A percentile compares a stretch with the other conserved stretches of the same genome.
These are phyloP conservation scores for Lathyrus tuberosus DNA, from an alignment of 306 rosid genomes.

Conservation along the genomic window DNA sequence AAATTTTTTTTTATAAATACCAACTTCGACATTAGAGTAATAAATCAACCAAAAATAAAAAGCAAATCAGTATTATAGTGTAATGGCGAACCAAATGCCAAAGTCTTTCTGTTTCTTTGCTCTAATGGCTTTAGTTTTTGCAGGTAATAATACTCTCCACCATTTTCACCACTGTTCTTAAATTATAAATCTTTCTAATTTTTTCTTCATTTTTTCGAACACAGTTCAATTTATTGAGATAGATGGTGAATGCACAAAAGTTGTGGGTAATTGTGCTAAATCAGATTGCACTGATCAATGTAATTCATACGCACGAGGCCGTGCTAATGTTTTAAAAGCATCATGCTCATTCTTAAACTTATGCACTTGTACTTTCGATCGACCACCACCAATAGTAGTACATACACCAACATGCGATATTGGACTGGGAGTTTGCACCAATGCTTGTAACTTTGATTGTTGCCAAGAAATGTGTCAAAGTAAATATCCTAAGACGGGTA, in stretches of 20 bases:
- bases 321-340: neutral
- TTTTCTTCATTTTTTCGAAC: neutral
- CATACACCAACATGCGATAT: neutral
- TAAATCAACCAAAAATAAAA: no score
- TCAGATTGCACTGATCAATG: neutral
- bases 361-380: neutral
- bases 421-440: neutral
- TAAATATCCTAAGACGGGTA: neutral
- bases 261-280: neutral
- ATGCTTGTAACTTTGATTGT: neutral
- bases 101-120: no score
- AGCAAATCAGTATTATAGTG: no score
- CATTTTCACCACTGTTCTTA: no score
- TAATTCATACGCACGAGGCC: neutral
- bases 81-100: no score
- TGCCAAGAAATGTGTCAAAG: neutral
- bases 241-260: neutral
- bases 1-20: no score
- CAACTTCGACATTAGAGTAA: no score
- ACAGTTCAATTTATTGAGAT: neutral
- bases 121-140: no score
- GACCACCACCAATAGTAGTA: neutral
- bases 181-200: neutral
- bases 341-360: neutral
- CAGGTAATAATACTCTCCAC: no score